Percentiles rank a stretch among this genome's conserved stretches.
Evolutionary conservation across 495 filamentous ascomycete genomes (phyloP).

Genomic region (Copromyces sp.): DNA sequence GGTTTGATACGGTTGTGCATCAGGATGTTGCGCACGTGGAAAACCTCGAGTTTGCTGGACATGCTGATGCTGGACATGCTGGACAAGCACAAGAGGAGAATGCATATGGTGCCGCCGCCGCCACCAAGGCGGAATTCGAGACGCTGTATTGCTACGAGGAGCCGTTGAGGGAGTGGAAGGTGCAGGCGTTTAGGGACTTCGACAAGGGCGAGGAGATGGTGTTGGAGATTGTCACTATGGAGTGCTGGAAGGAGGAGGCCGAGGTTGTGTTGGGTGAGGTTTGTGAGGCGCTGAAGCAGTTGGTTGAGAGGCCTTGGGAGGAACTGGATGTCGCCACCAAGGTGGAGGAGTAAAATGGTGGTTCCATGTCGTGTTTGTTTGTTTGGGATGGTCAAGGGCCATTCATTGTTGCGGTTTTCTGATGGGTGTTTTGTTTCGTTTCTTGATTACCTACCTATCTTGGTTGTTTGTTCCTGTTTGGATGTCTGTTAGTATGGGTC

Average conservation of each 20-base stretch:
- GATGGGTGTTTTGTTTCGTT: not conserved
- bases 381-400: not conserved
- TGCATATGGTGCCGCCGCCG: too few relatives aligned
- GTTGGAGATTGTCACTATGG: slow-evolving; percentile 34
- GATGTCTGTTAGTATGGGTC: not conserved
- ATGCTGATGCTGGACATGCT: too few relatives aligned
- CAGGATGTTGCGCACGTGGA: slow-evolving; percentile 37
- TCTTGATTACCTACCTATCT: not conserved
- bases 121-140: slow-evolving; percentile 19
- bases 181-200: slow-evolving; percentile 31
- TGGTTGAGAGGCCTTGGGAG: slow-evolving; percentile 21
- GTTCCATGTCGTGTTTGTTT: not conserved
- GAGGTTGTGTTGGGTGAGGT: slow-evolving; percentile 25
- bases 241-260: slow-evolving; percentile 30
- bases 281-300: slow-evolving; percentile 15
- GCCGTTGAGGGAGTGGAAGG: slow-evolving; percentile 36
- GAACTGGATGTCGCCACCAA: not conserved
- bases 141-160: slow-evolving; percentile 36
- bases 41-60: slow-evolving; percentile 21
- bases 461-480: not conserved
- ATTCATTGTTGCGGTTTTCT: not conserved
- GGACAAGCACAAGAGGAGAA: too few relatives aligned
- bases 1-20: slow-evolving; percentile 38
- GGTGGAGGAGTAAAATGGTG: not conserved
- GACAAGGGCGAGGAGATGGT: slow-evolving; percentile 26